These are phyloP conservation scores for Passiflora organensis DNA, from an alignment of 345 rosid genomes.

Conservation along the genomic window DNA sequence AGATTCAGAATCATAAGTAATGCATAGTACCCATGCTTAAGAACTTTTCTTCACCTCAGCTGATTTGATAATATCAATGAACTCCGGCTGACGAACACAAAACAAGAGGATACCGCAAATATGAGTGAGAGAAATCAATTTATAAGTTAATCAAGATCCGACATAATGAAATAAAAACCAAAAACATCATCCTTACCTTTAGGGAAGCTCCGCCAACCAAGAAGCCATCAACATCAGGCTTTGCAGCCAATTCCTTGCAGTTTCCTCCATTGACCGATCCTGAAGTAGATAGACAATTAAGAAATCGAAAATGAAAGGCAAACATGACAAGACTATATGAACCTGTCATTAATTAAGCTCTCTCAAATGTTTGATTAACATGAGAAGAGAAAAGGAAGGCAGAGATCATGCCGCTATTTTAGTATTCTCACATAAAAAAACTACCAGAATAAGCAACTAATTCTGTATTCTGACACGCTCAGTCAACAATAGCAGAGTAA, in stretches of 20 bases:
- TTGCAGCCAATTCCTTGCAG: conserved; percentile 73
- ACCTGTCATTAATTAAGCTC: not conserved
- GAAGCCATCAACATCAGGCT: conserved; percentile 82
- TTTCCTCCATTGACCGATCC: conserved; percentile 81
- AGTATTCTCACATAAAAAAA: too few species aligned
- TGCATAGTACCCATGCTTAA: conserved; percentile 9
- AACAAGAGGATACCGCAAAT: too few species aligned
- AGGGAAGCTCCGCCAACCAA: conserved; percentile 90
- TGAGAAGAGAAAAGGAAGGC: not conserved
- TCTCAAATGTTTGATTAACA: not conserved
- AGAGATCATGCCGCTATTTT: too few species aligned
- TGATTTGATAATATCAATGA: conserved; percentile 54
- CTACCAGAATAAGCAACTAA: too few species aligned
- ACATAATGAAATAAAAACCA: not conserved
- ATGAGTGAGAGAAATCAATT: not conserved
- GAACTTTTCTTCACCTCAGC: conserved; percentile 46
- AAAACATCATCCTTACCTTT: conserved; percentile 38
- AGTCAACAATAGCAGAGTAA: too few species aligned
- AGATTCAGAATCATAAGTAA: not conserved
- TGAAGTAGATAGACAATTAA: conserved; percentile 15
- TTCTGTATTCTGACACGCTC: too few species aligned
- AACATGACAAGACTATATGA: not conserved
- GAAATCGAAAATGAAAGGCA: not conserved
- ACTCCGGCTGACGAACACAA: conserved; percentile 39
- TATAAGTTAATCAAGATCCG: not conserved